Conservation (phyloP, 768 basidiomycete genomes). For the Kwoniella bestiolae region DNA sequence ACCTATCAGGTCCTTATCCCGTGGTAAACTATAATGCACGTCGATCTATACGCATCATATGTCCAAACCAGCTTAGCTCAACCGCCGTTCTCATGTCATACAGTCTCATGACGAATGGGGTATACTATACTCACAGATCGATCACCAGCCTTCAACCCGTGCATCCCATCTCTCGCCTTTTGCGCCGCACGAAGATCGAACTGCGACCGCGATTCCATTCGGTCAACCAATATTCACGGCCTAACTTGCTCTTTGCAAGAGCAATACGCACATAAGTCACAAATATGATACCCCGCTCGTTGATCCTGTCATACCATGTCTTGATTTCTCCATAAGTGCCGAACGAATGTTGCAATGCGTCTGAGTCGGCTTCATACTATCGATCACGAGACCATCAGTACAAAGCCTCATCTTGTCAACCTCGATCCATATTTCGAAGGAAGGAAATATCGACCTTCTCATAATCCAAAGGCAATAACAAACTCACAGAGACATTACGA, state of each 20-base stretch:
- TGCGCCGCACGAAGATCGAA: constrained; percentile 92
- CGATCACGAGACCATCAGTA: not conserved
- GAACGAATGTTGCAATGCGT: constrained; percentile 80
- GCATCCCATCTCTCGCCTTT: constrained; percentile 84
- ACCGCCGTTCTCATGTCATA: too few relatives aligned
- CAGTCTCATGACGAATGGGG: not conserved
- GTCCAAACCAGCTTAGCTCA: not conserved
- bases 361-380: constrained; percentile 59
- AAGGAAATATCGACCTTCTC: too few relatives aligned
- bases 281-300: constrained; percentile 97
- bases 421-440: too few relatives aligned
- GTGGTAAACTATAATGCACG: constrained; percentile 94
- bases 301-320: constrained; percentile 93
- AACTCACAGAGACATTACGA: constrained; percentile 94
- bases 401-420: too few relatives aligned
- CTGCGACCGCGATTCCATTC: too few relatives aligned
- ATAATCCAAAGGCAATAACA: not conserved
- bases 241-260: too few relatives aligned
- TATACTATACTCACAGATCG: constrained; percentile 71
- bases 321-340: constrained; percentile 95
- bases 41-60: constrained; percentile 71
- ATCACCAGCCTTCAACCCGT: constrained; percentile 83
- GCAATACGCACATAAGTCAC: constrained; percentile 83
- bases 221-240: too few relatives aligned
- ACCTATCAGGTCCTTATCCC: constrained; percentile 74